These are phyloP conservation scores for Vigna mungo DNA, from an alignment of 306 rosid genomes.

Conservation along the genomic window DNA sequence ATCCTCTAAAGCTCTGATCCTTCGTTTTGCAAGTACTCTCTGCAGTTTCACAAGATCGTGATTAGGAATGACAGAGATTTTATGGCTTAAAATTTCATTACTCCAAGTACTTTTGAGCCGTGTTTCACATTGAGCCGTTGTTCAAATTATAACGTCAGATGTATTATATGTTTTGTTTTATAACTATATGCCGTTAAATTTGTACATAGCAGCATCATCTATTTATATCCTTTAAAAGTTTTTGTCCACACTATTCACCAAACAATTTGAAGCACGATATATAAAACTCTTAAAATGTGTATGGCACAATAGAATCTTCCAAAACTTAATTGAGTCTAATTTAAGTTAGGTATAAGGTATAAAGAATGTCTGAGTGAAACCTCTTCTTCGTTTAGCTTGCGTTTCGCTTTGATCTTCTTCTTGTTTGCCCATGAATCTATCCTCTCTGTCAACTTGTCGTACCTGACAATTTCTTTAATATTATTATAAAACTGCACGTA, in stretches of 20 bases:
- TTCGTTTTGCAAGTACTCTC: constrained; percentile 52
- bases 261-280: too few relatives aligned
- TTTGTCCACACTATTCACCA: too few relatives aligned
- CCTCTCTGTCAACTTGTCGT: constrained; percentile 48
- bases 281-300: not conserved
- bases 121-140: not conserved
- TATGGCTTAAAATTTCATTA: not conserved
- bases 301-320: not conserved
- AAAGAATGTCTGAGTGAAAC: constrained; percentile 48
- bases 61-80: constrained; percentile 33
- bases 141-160: not conserved
- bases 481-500: constrained; percentile 40
- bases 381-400: constrained; percentile 51
- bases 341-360: constrained; percentile 11
- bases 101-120: too few relatives aligned
- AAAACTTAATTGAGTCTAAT: constrained; percentile 11
- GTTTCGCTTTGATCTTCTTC: constrained; percentile 60
- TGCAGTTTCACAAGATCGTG: constrained; percentile 43
- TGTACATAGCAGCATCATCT: not conserved
- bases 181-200: too few relatives aligned
- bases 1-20: constrained; percentile 45
- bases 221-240: too few relatives aligned
- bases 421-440: constrained; percentile 76
- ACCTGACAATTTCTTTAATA: constrained; percentile 57
- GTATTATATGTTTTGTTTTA: not conserved